A percentile compares a stretch with the other conserved stretches of the same genome.
phyloP scores from a whole-genome alignment of 441 rosid species.

The Eruca vesicaria region DNA sequence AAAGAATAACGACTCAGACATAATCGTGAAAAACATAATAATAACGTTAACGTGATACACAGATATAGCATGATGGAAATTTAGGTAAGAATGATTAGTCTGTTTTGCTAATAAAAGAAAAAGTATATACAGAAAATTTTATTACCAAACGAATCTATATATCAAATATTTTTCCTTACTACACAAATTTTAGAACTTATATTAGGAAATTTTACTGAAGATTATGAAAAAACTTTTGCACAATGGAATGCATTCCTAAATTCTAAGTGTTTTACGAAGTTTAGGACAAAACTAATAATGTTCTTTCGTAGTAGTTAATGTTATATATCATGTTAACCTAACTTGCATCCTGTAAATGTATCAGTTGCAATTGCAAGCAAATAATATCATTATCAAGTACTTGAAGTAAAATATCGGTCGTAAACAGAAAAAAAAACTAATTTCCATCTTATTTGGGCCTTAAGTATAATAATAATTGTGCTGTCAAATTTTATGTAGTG shows the following conservation, averaged over 20 bases:
- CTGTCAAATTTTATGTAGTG: background rate
- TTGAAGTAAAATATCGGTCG: background rate
- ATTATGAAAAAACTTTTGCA: background rate
- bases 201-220: background rate
- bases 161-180: background rate
- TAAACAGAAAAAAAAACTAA: background rate
- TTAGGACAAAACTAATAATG: no score
- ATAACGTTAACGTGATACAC: background rate
- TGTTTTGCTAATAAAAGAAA: background rate
- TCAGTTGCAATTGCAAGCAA: no score
- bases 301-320: background rate
- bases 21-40: background rate
- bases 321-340: background rate
- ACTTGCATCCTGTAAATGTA: no score
- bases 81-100: background rate
- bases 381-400: no score
- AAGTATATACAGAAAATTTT: no score
- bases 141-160: background rate
- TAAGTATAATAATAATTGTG: background rate
- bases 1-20: background rate
- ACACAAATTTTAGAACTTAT: background rate
- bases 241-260: background rate
- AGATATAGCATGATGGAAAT: background rate
- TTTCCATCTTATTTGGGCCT: background rate
- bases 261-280: background rate